phyloP scores from a whole-genome alignment of 2,329 filamentous ascomycete genomes.

The Alternaria solani region DNA sequence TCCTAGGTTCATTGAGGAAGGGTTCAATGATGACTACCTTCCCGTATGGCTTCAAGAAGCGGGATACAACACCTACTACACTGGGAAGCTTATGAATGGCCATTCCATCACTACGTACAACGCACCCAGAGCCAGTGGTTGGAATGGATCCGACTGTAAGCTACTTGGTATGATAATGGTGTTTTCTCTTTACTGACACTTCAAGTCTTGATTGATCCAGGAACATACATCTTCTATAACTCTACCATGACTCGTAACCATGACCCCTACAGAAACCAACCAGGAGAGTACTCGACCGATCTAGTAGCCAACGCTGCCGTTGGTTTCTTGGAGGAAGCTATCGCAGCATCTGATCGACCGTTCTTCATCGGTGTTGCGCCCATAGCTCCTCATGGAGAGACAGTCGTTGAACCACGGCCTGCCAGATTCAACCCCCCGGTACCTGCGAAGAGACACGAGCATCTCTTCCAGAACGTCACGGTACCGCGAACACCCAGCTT shows the following conservation, averaged over 20 bases:
- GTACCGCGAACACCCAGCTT: slow-evolving; percentile 71
- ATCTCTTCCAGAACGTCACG: slow-evolving; percentile 67
- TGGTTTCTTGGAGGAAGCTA: slow-evolving; percentile 68
- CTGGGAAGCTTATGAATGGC: slow-evolving; percentile 75
- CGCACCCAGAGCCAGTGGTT: slow-evolving; percentile 64
- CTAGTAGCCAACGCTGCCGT: slow-evolving; percentile 67
- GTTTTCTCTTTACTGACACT: background rate
- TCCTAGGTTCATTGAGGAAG: slow-evolving; percentile 70
- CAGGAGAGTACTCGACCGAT: slow-evolving; percentile 66
- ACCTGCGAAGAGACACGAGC: slow-evolving; percentile 66
- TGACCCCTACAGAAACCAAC: slow-evolving; percentile 63
- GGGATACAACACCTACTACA: slow-evolving; percentile 76
- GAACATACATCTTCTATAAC: slow-evolving; percentile 74
- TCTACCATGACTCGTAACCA: slow-evolving; percentile 69
- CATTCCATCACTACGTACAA: slow-evolving; percentile 70
- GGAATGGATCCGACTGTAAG: slow-evolving; percentile 61
- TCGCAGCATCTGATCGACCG: slow-evolving; percentile 59
- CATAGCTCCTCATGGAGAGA: slow-evolving; percentile 66
- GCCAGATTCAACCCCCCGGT: slow-evolving; percentile 62
- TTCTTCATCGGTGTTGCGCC: slow-evolving; percentile 75
- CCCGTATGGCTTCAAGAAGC: slow-evolving; percentile 74
- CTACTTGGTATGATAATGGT: background rate
- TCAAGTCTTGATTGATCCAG: slow-evolving; percentile 65
- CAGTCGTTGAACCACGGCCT: slow-evolving; percentile 9
- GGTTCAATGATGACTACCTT: slow-evolving; percentile 72